Base-by-base conservation (phyloP, 2,329 filamentous ascomycete species). In the Colletotrichum sp. region DNA sequence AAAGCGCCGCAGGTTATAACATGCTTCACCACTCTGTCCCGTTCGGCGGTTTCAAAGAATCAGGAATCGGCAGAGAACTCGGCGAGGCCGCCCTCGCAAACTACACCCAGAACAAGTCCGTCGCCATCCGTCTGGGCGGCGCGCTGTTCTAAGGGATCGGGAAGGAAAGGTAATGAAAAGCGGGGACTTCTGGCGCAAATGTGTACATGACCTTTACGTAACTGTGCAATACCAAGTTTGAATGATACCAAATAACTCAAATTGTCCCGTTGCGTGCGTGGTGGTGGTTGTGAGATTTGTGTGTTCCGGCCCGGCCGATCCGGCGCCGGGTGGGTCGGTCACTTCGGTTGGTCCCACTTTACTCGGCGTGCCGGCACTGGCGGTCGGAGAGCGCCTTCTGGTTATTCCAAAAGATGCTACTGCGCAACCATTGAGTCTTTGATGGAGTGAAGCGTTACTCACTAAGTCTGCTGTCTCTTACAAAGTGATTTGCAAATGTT, bases 1-100 rank as follows among this genome's bases (percentile, higher is more conserved):
- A n/a, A 27, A 15, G 5, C 52, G 16, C 67, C 32, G 0, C 5
- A 83, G 80, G 80, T 79, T 89, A 96, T 87, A 98, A 97, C 86
- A 87, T 92, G 77, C 87, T 97, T 2, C 91, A 94, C 84, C 91
- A 92, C 86, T 89, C 92, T 80, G 80, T 94, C 0, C 86, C 86
- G 22, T 96, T 96, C 79, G 93, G 94, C 70, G 95, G 95, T 0
- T 95, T 91, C 88, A 96, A 96, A 86, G 91, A 95, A 86, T 92
- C 88, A 30, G 95, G 95, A 77, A 94, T 96, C 73, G 95, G 95
- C 61, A 92, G 94, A 72, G 95, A 98, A 84, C 87, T 94, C 6
- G 93, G 93, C 77, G 92, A 94, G 87, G 91, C 90, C 59, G 93
- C 92, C 3, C 84, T 95, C 72, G 86, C 88, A 57, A 93, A 93